A percentile compares a stretch with the other conserved stretches of the same genome.
phyloP scores from a whole-genome alignment of 192 early-diverging fungal genomes.

The Coemansia sp. region DNA sequence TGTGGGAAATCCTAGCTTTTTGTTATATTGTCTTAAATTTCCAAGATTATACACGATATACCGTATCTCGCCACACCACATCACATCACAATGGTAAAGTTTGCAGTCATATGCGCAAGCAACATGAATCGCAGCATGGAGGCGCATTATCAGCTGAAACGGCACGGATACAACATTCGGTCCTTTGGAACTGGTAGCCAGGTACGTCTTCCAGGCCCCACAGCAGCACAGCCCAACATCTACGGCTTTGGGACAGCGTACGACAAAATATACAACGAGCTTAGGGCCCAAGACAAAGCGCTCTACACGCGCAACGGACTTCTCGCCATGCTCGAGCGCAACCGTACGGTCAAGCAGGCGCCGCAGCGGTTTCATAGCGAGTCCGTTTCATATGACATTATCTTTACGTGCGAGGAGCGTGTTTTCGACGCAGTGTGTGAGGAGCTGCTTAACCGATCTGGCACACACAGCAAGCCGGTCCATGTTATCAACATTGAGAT shows the following conservation, averaged over 20 bases:
- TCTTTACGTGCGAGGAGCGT: slow-evolving; percentile 95
- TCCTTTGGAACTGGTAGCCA: slow-evolving; percentile 91
- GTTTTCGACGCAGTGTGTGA: slow-evolving; percentile 93
- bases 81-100: slow-evolving; percentile 62
- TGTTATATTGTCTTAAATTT: background rate
- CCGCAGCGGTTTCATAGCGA: slow-evolving; percentile 87
- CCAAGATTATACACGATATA: slow-evolving; percentile 1
- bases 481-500: slow-evolving; percentile 98
- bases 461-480: slow-evolving; percentile 65
- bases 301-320: slow-evolving; percentile 88
- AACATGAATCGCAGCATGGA: slow-evolving; percentile 99
- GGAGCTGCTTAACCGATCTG: slow-evolving; percentile 75
- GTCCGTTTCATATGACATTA: slow-evolving; percentile 75
- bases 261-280: slow-evolving; percentile 81
- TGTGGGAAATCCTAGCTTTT: no score
- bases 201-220: slow-evolving; percentile 87
- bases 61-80: no score
- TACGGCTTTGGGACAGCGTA: slow-evolving; percentile 94
- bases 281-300: slow-evolving; percentile 65
- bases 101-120: slow-evolving; percentile 94
- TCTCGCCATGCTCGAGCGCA: slow-evolving; percentile 90
- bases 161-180: slow-evolving; percentile 74
- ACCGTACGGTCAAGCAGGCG: slow-evolving; percentile 84
- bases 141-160: slow-evolving; percentile 76
- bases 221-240: slow-evolving; percentile 83